phyloP scores from a whole-genome alignment of 106 monocot species.

The Dendrobium chrysotoxum region DNA sequence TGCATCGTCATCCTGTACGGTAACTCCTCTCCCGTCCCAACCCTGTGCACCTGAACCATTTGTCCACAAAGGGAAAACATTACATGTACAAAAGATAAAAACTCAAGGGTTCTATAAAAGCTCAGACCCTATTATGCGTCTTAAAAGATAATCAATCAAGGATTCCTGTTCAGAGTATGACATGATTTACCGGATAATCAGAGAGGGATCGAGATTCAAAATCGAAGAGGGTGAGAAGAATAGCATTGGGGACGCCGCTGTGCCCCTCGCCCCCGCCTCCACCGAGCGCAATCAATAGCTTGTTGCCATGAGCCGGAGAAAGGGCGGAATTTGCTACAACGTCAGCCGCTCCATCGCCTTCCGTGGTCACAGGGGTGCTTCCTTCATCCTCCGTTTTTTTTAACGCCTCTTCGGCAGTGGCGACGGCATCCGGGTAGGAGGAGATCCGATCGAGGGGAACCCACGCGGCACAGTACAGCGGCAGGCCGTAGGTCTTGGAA shows the following conservation, averaged over 20 bases:
- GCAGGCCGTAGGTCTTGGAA: conserved; percentile 72
- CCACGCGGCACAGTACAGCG: conserved; percentile 71
- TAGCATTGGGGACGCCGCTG: conserved; percentile 76
- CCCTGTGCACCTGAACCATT: conserved; percentile 37
- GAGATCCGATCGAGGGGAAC: conserved; percentile 43
- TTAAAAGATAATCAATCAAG: not conserved
- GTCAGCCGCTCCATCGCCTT: not conserved
- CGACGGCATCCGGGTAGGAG: not conserved
- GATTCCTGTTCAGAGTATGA: not conserved
- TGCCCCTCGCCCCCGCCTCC: conserved; percentile 89
- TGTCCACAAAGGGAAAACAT: not conserved
- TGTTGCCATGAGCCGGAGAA: not conserved
- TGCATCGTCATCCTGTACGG: conserved; percentile 93
- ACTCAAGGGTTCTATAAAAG: not conserved
- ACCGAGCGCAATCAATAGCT: conserved; percentile 44
- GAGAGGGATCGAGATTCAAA: conserved; percentile 36
- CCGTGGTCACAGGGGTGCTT: not conserved
- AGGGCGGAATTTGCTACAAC: not conserved
- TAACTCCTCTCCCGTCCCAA: conserved; percentile 46
- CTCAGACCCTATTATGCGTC: not conserved
- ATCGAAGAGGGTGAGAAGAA: conserved; percentile 58
- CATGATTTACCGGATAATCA: conserved; percentile 43
- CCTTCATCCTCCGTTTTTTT: conserved; percentile 3
- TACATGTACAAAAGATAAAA: not conserved
- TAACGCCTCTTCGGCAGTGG: conserved; percentile 7